phyloP scores from a whole-genome alignment of 2,329 filamentous ascomycete species.

The Coleophoma cylindrospora region DNA sequence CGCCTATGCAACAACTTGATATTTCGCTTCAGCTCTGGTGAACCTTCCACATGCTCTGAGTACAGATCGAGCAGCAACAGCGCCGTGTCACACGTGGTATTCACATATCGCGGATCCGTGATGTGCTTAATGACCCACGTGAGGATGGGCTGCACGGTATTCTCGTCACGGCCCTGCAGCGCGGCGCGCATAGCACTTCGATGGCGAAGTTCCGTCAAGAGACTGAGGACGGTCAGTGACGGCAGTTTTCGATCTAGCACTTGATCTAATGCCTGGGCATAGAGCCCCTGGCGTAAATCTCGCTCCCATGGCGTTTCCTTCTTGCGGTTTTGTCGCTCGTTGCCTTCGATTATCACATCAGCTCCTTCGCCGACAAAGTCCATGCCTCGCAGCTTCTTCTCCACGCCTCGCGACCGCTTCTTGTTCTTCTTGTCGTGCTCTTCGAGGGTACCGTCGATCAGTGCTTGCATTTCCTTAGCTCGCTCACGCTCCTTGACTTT shows the following conservation, averaged over 20 bases:
- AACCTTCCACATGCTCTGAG: conserved; percentile 70
- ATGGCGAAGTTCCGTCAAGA: conserved; percentile 81
- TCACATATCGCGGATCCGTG: conserved; percentile 74
- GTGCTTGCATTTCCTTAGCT: conserved; percentile 78
- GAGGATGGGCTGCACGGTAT: conserved; percentile 74
- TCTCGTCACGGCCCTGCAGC: conserved; percentile 75
- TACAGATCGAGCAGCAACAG: conserved; percentile 85
- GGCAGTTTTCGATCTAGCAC: conserved; percentile 60
- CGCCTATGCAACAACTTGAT: conserved; percentile 65
- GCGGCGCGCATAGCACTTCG: conserved; percentile 79
- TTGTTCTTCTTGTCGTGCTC: conserved; percentile 68
- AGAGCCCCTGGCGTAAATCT: conserved; percentile 73
- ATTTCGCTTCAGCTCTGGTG: conserved; percentile 64
- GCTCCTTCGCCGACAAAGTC: conserved; percentile 80
- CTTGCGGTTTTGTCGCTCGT: conserved; percentile 58
- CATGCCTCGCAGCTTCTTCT: conserved; percentile 60
- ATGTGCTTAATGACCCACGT: conserved; percentile 80
- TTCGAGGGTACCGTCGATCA: conserved; percentile 73
- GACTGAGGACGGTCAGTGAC: conserved; percentile 62
- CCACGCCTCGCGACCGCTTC: conserved; percentile 53
- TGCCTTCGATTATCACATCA: conserved; percentile 81
- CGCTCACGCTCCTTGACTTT: conserved; percentile 71
- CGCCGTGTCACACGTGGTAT: conserved; percentile 76
- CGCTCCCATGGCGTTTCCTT: conserved; percentile 74
- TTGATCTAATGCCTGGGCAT: conserved; percentile 71